Evolutionary conservation across 164 flowering plant species (phyloP).

Genomic region (Magnolia kwangsiensis): DNA sequence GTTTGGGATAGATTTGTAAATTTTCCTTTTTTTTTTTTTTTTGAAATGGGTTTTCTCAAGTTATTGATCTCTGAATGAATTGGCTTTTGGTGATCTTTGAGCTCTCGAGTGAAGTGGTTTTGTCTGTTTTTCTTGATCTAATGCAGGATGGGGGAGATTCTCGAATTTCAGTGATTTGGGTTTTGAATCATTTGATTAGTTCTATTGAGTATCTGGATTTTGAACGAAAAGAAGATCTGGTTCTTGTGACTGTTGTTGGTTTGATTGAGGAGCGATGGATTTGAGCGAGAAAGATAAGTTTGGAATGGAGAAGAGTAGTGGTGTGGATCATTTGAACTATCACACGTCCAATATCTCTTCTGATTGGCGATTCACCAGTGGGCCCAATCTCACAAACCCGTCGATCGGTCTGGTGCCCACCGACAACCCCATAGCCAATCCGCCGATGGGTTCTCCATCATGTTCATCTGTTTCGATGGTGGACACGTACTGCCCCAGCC

Average conservation of each 20-base stretch:
- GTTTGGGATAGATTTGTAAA: background rate
- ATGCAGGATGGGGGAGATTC: slow-evolving; percentile 9
- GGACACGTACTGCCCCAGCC: slow-evolving; percentile 43
- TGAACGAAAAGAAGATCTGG: background rate
- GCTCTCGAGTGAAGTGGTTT: slow-evolving; percentile 14
- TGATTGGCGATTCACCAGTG: slow-evolving; percentile 50
- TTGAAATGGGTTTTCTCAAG: background rate
- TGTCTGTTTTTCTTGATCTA: background rate
- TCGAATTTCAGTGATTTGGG: slow-evolving; percentile 5
- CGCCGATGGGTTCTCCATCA: slow-evolving; percentile 36
- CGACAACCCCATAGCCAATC: slow-evolving; percentile 32
- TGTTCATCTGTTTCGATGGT: slow-evolving; percentile 57
- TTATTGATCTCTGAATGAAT: background rate
- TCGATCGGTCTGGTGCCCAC: slow-evolving; percentile 34
- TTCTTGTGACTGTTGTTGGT: slow-evolving; percentile 11
- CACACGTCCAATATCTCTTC: slow-evolving; percentile 35
- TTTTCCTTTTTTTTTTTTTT: background rate
- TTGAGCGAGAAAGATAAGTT: slow-evolving; percentile 42
- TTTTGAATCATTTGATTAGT: background rate
- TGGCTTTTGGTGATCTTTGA: background rate
- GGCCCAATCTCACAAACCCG: slow-evolving; percentile 30
- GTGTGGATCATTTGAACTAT: slow-evolving; percentile 34
- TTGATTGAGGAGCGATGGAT: slow-evolving; percentile 39
- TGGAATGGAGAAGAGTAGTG: slow-evolving; percentile 36
- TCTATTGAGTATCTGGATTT: slow-evolving; percentile 2